Conservation (phyloP, 169 alveolate genomes). For the Eimeria brunetti region DNA sequence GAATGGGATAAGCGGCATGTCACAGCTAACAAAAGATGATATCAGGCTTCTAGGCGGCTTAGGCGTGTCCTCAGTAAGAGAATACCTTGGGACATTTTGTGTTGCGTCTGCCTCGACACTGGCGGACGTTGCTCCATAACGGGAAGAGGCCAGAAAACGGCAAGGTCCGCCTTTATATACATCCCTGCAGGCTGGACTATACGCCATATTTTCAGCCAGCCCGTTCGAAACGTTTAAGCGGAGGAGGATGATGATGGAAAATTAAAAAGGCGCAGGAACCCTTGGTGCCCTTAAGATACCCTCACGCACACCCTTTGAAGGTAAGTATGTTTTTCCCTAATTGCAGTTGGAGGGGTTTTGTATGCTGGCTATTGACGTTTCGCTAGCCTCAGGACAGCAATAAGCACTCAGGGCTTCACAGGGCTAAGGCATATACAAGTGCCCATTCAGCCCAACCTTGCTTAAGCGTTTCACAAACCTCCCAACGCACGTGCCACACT, state of each 20-base stretch:
- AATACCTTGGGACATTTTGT: background rate
- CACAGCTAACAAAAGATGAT: constrained; percentile 24
- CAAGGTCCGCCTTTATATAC: constrained; percentile 12
- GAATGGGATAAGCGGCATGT: constrained; percentile 51
- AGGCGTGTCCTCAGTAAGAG: constrained; percentile 22
- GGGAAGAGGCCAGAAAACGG: constrained; percentile 34
- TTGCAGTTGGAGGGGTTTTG: background rate
- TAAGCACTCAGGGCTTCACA: background rate
- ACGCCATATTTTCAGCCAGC: constrained; percentile 20
- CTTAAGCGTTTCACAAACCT: background rate
- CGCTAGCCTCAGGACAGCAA: background rate
- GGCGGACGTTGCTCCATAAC: constrained; percentile 58
- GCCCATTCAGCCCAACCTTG: background rate
- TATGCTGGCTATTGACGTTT: constrained; percentile 1
- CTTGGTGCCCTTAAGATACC: background rate
- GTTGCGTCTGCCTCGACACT: constrained; percentile 69
- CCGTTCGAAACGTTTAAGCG: background rate
- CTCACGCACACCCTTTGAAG: constrained; percentile 19
- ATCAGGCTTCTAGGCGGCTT: background rate
- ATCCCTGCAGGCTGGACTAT: background rate
- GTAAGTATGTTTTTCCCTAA: background rate
- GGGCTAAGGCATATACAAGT: background rate
- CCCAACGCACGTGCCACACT: background rate
- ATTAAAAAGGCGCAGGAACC: constrained; percentile 3
- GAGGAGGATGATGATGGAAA: background rate